Evolutionary conservation across 495 filamentous ascomycete genomes (phyloP), one percentile per base, ranked within the genome.

Genomic region (Mytilinidion resinicola): DNA sequence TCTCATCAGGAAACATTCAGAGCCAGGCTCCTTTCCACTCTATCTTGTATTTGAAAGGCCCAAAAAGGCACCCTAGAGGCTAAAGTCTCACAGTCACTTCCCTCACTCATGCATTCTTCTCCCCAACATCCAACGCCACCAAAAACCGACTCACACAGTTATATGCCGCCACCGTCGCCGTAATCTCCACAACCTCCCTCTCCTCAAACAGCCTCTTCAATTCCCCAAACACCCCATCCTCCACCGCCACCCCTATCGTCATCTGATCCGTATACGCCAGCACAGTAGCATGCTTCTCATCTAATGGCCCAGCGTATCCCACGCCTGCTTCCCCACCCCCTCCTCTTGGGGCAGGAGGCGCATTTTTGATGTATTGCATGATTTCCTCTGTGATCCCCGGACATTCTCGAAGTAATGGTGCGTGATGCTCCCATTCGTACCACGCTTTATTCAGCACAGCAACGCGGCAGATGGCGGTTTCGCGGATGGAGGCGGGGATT

Each of bases 111-210:
- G 11, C 36, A 64, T 81, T 82, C 66, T 74, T 77, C 69, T 85
- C 82, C 17, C 81, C 82, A 75, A 91, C 88, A 73, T 92, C 85
- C 61, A 96, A 67, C 17, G 89, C 89, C 34, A 95, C 89, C 61
- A 95, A 71, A 64, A 95, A 92, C 48, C 89, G 77, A 63, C 85
- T 89, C 10, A 96, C 89, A 70, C 87, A 90, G 68, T 95, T 95
- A 68, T 96, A 95, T 33, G 82, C 83, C n/a, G 85, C 88, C 59
- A 86, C 82, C 21, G 86, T 89, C 14, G 88, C 82, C 55, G 85
- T 88, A 59, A 73, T 60, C 59, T 73, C 71, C 19, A 81, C 75
- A 20, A 82, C 74, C 53, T 72, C 67, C 51, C 60, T 61, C 30
- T 70, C 69, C 21, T 17, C 50, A 39, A 89, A 92, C n/a, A 71